A percentile compares a stretch with the other conserved stretches of the same genome.
These are phyloP conservation scores for Thamnidium elegans DNA, from an alignment of 192 early-diverging fungal species.

Conservation along the genomic window DNA sequence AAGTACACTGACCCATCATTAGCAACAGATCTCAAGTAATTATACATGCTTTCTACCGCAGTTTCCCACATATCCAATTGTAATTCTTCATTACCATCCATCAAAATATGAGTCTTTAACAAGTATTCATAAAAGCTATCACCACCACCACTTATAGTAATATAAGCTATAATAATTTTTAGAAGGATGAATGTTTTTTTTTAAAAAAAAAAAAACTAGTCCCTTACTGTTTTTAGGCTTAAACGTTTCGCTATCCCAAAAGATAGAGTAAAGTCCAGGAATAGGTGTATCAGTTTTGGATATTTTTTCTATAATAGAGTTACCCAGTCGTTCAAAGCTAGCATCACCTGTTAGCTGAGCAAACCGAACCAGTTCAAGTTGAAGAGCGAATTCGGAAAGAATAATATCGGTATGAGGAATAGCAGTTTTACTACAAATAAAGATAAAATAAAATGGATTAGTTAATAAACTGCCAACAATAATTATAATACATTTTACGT, in stretches of 20 bases:
- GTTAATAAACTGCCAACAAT: too few relatives aligned
- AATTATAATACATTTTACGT: constrained; percentile 8
- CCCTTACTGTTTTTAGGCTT: constrained; percentile 15
- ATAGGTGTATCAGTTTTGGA: constrained; percentile 39
- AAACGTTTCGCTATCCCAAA: constrained; percentile 36
- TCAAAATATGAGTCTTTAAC: constrained; percentile 52
- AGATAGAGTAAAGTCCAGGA: constrained; percentile 59
- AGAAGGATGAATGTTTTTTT: too few relatives aligned
- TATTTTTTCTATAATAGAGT: constrained; percentile 48
- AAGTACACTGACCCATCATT: constrained; percentile 19
- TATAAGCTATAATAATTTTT: constrained; percentile 17
- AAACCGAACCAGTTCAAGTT: constrained; percentile 79
- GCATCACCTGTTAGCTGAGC: constrained; percentile 68
- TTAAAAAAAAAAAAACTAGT: too few relatives aligned
- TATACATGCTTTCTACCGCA: constrained; percentile 23
- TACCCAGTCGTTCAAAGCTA: constrained; percentile 55
- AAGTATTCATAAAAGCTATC: constrained; percentile 67
- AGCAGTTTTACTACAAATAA: too few relatives aligned
- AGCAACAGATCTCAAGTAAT: constrained; percentile 23
- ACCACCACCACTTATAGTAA: constrained; percentile 43
- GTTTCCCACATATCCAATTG: constrained; percentile 41
- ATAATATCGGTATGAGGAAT: neutral
- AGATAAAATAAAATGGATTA: too few relatives aligned
- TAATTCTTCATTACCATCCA: constrained; percentile 34
- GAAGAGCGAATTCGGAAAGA: constrained; percentile 69